Percentiles rank a stretch among this genome's conserved stretches.
These are phyloP conservation scores for Trichoderma oligosporum DNA, from an alignment of 2,329 filamentous ascomycete species.

Conservation along the genomic window DNA sequence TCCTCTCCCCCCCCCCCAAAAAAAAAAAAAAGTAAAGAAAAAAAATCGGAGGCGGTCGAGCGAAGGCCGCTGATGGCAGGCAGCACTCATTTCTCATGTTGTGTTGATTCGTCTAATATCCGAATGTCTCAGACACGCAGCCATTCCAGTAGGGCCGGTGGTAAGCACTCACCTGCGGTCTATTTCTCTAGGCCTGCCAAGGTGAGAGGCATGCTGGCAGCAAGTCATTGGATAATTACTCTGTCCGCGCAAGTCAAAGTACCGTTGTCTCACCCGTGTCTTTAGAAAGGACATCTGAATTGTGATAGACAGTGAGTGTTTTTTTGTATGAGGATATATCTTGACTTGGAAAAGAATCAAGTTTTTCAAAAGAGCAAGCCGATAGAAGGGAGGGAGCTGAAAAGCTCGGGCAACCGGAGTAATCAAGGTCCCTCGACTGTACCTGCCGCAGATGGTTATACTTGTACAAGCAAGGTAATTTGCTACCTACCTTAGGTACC, in stretches of 20 bases:
- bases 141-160: slow-evolving; percentile 2
- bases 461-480: neutral
- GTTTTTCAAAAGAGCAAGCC: neutral
- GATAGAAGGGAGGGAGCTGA: slow-evolving; percentile 6
- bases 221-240: slow-evolving; percentile 1
- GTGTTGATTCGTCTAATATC: neutral
- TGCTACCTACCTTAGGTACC: neutral
- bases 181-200: neutral
- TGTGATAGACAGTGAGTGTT: neutral
- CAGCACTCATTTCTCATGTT: neutral
- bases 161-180: slow-evolving; percentile 6
- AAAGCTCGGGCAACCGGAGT: neutral
- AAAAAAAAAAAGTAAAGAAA: too few relatives aligned
- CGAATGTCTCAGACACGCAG: slow-evolving; percentile 10
- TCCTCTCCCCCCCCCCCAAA: too few relatives aligned
- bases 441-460: slow-evolving; percentile 11
- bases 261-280: neutral
- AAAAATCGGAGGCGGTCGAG: neutral
- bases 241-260: slow-evolving; percentile 6
- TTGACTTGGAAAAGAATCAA: neutral
- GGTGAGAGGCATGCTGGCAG: slow-evolving; percentile 7
- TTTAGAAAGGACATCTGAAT: neutral
- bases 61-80: neutral
- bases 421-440: neutral
- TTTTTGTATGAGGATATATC: neutral